phyloP scores from a whole-genome alignment of 2,329 filamentous ascomycete species.

The Paecilomyces sp. region DNA sequence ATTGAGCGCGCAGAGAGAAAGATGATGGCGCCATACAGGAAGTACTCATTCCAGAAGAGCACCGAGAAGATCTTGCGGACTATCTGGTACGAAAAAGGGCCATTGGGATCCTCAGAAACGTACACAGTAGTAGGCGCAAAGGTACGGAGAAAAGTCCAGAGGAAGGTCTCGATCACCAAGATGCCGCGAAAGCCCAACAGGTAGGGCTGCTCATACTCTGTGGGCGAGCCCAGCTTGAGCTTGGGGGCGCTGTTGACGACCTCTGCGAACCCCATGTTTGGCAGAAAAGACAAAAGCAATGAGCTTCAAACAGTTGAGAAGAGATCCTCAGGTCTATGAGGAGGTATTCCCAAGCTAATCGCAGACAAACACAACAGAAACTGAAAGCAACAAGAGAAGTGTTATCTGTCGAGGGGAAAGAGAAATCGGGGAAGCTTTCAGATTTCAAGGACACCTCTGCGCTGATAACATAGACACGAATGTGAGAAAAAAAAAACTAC shows the following conservation, averaged over 20 bases:
- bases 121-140: conserved; percentile 39
- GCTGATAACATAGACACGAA: background rate
- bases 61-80: conserved; percentile 40
- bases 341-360: background rate
- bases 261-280: background rate
- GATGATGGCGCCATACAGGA: conserved; percentile 41
- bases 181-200: conserved; percentile 38
- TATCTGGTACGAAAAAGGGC: conserved; percentile 32
- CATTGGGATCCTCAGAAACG: conserved; percentile 24
- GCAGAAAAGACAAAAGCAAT: background rate
- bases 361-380: background rate
- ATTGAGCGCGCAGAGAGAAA: conserved; percentile 38
- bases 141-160: conserved; percentile 39
- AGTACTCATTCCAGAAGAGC: conserved; percentile 39
- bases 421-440: background rate
- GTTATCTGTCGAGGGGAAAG: background rate
- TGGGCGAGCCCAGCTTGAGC: background rate
- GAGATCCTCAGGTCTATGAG: background rate
- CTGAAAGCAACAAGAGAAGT: background rate
- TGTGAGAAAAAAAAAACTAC: background rate
- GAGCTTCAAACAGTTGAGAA: background rate
- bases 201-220: conserved; percentile 12
- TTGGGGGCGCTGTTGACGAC: background rate
- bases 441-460: background rate
- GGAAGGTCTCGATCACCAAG: conserved; percentile 35